phyloP scores from a whole-genome alignment of 768 basidiomycete genomes.

The Boletus rufocinnamomeus region DNA sequence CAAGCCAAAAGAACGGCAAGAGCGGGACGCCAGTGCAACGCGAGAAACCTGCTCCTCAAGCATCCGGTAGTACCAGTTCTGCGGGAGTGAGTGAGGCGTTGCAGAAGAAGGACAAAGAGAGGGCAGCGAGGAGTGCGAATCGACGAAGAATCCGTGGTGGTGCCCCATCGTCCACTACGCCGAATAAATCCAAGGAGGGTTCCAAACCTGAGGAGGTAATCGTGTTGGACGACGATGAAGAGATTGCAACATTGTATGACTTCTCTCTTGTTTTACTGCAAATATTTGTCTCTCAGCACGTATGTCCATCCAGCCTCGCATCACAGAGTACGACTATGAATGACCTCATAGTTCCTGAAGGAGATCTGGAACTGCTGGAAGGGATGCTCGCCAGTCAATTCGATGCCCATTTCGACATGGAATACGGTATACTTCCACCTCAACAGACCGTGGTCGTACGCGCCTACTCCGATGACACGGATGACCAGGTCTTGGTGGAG shows the following conservation, averaged over 20 bases:
- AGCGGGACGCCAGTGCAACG: neutral
- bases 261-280: neutral
- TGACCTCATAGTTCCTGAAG: slow-evolving; percentile 20
- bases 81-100: slow-evolving; percentile 66
- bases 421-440: slow-evolving; percentile 77
- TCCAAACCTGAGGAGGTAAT: slow-evolving; percentile 13
- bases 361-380: slow-evolving; percentile 28
- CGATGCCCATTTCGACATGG: slow-evolving; percentile 64
- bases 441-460: slow-evolving; percentile 84
- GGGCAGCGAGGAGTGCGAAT: slow-evolving; percentile 57
- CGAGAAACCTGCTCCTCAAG: slow-evolving; percentile 17
- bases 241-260: slow-evolving; percentile 61
- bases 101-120: slow-evolving; percentile 72
- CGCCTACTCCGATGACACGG: slow-evolving; percentile 88
- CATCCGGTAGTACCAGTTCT: slow-evolving; percentile 13
- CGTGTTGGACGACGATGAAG: slow-evolving; percentile 32
- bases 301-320: slow-evolving; percentile 18
- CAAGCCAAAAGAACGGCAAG: slow-evolving; percentile 27
- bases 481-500: slow-evolving; percentile 86
- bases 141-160: slow-evolving; percentile 80
- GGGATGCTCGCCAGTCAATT: slow-evolving; percentile 35
- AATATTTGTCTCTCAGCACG: neutral
- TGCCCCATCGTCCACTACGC: slow-evolving; percentile 36
- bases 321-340: slow-evolving; percentile 16
- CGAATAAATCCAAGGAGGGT: slow-evolving; percentile 14